Base-by-base conservation (phyloP, 2,329 filamentous ascomycete species). In the Alternaria sp. region DNA sequence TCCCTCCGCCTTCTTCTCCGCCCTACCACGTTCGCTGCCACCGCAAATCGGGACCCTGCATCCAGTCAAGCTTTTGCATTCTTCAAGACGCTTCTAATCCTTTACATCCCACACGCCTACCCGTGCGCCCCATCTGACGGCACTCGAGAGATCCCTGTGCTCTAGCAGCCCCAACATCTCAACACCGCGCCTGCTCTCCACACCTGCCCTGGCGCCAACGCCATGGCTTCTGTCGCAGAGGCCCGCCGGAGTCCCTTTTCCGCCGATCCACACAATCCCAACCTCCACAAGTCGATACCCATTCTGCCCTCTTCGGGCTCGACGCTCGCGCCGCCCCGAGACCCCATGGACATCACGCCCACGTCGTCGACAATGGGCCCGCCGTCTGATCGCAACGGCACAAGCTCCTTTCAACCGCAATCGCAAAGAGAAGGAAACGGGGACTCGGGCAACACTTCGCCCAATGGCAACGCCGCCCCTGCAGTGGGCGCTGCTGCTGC, bases 401-500 rank as follows among this genome's bases (percentile, higher is more conserved):
- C 63, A 2, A 44, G 45, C 36, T 33, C 50, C 10, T 57, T 57
- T 26, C 55, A 58, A 34, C 26, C 36, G 40, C 63, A 58, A 28
- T 37, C 48, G 51, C 68, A 66, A 56, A 64, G 61, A 39, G 37
- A 61, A 31, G 60, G 65, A 61, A 69, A 70, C 58, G 71, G 71
- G 23, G 75, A 76, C 26, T 45, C 66, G 14, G 74, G 75, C 3
- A 63, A 64, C 58, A 69, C 59, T 17, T 63, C 81, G 37, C 67
- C 69, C 36, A 69, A 65, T 65, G 80, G 71, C 79, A 72, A 77
- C 78, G 53, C 80, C 63, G 75, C 76, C 51, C 77, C 78, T 23
- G 79, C 81, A 2, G 77, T 83, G 2, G 82, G 82, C 36, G 88
- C 89, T 21, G 88, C 88, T 1, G 87, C 90, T 5, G 90, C 90